Conservation (phyloP, 805 yeast species). For the Lachancea nothofagi region DNA sequence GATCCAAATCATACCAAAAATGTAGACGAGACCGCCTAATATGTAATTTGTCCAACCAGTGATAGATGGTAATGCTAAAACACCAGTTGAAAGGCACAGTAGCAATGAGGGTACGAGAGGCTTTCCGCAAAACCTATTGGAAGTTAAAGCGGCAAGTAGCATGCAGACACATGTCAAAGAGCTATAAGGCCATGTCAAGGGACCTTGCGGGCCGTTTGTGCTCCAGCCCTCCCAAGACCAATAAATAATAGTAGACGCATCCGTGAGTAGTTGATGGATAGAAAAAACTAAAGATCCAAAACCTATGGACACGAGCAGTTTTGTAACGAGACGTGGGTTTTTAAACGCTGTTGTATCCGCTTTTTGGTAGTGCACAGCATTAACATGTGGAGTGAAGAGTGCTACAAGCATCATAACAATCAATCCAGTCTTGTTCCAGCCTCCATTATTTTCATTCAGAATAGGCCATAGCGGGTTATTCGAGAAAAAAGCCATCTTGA, state of each 20-base stretch:
- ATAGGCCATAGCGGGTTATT: conserved; percentile 97
- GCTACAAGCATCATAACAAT: conserved; percentile 45
- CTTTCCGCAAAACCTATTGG: conserved; percentile 17
- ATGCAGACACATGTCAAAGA: conserved; percentile 56
- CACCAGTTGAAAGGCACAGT: conserved; percentile 28
- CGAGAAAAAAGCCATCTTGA: conserved; percentile 71
- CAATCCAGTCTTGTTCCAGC: conserved; percentile 68
- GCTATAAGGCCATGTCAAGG: conserved; percentile 65
- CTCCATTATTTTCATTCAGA: conserved; percentile 80
- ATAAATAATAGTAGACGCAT: conserved; percentile 76
- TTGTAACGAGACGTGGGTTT: conserved; percentile 12
- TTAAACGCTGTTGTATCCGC: conserved; percentile 5
- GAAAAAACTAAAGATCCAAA: conserved; percentile 73
- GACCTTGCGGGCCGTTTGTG: conserved; percentile 67
- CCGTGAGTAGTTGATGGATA: conserved; percentile 69
- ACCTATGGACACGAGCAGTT: conserved; percentile 43
- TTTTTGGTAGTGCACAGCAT: conserved; percentile 17
- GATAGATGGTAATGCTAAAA: conserved; percentile 18
- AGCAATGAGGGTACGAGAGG: conserved; percentile 24
- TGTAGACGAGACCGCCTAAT: conserved; percentile 66
- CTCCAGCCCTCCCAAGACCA: conserved; percentile 99
- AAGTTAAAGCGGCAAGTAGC: conserved; percentile 46
- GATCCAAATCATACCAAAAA: conserved; percentile 54
- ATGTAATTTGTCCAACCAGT: conserved; percentile 34
- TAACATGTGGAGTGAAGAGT: conserved; percentile 47